These are phyloP conservation scores for Leccinum subgranulosum DNA, from an alignment of 768 basidiomycete genomes.

Conservation along the genomic window DNA sequence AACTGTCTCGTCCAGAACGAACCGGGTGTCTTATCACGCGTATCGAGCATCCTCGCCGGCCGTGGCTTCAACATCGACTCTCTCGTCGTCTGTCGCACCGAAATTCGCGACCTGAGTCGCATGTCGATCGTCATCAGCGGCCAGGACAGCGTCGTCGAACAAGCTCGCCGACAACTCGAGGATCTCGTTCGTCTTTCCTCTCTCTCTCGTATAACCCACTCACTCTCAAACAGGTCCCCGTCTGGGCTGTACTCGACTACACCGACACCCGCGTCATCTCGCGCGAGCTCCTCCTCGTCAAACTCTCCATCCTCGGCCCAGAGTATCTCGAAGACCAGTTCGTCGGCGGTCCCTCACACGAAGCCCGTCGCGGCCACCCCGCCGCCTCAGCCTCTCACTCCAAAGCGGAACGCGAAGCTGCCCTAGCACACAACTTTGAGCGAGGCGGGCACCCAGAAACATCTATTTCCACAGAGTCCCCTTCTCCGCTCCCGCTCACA, in stretches of 20 bases:
- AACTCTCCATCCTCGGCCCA: conserved; percentile 95
- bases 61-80: conserved; percentile 99
- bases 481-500: conserved; percentile 48
- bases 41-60: conserved; percentile 95
- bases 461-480: conserved; percentile 1
- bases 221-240: conserved; percentile 71
- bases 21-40: conserved; percentile 97
- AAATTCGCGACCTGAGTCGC: conserved; percentile 92
- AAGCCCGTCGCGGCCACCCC: conserved; percentile 47
- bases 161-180: conserved; percentile 92
- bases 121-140: conserved; percentile 98
- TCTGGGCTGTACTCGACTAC: conserved; percentile 99
- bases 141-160: conserved; percentile 97
- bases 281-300: conserved; percentile 92
- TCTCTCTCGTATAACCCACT: background rate
- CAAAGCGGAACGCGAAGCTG: conserved; percentile 69
- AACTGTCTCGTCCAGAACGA: conserved; percentile 99
- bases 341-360: conserved; percentile 78
- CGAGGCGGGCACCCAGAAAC: conserved; percentile 44
- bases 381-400: conserved; percentile 25
- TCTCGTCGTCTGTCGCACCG: conserved; percentile 95
- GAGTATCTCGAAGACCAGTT: conserved; percentile 96
- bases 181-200: conserved; percentile 69
- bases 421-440: conserved; percentile 78
- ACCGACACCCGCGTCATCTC: conserved; percentile 89